Base-by-base conservation (phyloP, 164 flowering plant species). In the Houttuynia cordata region DNA sequence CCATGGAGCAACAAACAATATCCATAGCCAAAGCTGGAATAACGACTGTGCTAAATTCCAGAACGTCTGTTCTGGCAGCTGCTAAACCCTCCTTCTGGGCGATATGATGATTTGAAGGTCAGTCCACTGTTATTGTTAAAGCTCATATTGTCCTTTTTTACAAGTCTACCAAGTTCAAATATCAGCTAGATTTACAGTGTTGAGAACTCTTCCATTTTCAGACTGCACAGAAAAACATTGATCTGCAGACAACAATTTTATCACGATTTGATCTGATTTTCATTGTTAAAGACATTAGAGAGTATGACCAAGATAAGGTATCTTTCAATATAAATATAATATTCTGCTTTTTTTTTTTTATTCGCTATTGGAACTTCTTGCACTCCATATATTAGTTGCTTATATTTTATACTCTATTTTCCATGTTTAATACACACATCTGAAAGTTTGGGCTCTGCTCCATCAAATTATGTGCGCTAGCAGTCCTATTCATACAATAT, bases 21-120 rank as follows among this genome's bases (percentile, higher is more conserved):
- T 94, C 99, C 66, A 94, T 94, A 70, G 99, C 99, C 62, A 94
- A 94, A 82, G 99, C 99, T 56, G 99, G 99, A 72, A 91, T 94
- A 70, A 94, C 99, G 68, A 94, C 99, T 42, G 97, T 94, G 61
- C 91, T 94, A 19, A 91, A 94, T 74, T 91, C 99, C 23, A 85
- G 99, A 74, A 94, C 99, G n/a, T 87, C 99, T 40, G 97, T 94
- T 63, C 96, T 94, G 76, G 99, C 99, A 42, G 99, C 99, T 59
- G 99, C 99, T 60, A 94, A n/a, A 94, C 62, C 99, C 99, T 68
- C 99, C 99, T 55, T 94, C 99, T 39, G 99, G 99, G 42, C 97
- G 97, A 67, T 94, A 94, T 73, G 99, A 91, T 76, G 99, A 94
- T 73, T 91, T 94, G 23, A 94, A 88, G 95, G 99, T 93, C 50